These are phyloP conservation scores for Daedalea quercina DNA, from an alignment of 768 basidiomycete genomes.

Conservation along the genomic window DNA sequence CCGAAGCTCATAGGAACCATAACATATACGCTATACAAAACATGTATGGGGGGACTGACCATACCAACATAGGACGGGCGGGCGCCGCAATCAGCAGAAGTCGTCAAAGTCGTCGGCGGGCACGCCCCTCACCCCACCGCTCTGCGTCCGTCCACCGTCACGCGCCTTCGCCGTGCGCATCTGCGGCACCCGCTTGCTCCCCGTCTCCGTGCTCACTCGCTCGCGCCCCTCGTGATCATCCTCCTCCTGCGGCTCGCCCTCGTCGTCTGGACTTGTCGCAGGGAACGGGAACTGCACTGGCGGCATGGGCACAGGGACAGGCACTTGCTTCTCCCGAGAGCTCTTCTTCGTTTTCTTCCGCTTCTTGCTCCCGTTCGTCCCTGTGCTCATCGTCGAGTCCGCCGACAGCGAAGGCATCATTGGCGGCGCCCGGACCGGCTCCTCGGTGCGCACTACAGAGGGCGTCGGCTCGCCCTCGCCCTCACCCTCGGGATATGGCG, in stretches of 20 bases:
- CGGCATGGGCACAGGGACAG: background rate
- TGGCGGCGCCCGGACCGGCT: constrained; percentile 1
- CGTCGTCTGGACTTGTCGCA: constrained; percentile 30
- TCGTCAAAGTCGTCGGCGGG: constrained; percentile 34
- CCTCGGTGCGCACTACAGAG: background rate
- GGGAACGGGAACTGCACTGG: constrained; percentile 60
- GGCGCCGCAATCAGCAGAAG: constrained; percentile 9
- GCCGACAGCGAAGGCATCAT: constrained; percentile 16
- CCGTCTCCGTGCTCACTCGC: constrained; percentile 9
- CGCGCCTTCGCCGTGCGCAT: constrained; percentile 72
- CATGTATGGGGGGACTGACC: background rate
- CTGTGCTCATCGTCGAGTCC: constrained; percentile 14
- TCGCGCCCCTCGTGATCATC: background rate
- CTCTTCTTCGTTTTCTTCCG: constrained; percentile 33
- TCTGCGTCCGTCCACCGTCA: constrained; percentile 80
- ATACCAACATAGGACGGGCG: background rate
- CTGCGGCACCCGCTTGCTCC: constrained; percentile 33
- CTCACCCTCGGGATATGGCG: constrained; percentile 12
- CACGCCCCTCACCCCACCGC: constrained; percentile 77
- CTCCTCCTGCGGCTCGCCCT: constrained; percentile 9
- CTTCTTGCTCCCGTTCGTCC: constrained; percentile 14
- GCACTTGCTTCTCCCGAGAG: constrained; percentile 29
- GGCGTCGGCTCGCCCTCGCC: constrained; percentile 4
- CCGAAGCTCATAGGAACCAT: background rate
- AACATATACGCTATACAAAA: background rate